Evolutionary conservation across 2,329 filamentous ascomycete genomes (phyloP).

Genomic region (Paraconiothyrium brasiliense): DNA sequence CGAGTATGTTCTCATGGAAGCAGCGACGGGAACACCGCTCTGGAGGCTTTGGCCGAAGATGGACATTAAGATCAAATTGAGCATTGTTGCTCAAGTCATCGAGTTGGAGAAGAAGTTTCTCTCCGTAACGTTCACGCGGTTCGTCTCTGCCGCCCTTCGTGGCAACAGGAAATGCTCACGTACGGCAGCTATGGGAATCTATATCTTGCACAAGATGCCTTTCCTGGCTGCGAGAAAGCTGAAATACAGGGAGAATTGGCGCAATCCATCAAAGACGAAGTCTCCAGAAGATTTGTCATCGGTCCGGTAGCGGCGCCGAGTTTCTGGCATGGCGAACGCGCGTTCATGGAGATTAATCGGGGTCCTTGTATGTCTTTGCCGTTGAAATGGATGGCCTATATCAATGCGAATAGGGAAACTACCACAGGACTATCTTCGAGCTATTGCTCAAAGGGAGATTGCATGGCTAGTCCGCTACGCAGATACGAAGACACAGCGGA

Average conservation of each 20-base stretch:
- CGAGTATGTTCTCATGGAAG: constrained; percentile 42
- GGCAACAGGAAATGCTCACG: not conserved
- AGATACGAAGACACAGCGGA: not conserved
- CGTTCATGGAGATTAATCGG: constrained; percentile 47
- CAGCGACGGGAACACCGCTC: constrained; percentile 43
- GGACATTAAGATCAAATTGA: constrained; percentile 33
- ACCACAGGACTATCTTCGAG: constrained; percentile 40
- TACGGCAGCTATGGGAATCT: constrained; percentile 50
- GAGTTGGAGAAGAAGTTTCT: constrained; percentile 50
- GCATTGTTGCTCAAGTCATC: constrained; percentile 49
- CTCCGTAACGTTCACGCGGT: constrained; percentile 48
- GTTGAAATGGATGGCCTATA: not conserved
- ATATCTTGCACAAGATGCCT: constrained; percentile 47
- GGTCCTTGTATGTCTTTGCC: constrained; percentile 51
- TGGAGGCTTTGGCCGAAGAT: constrained; percentile 41
- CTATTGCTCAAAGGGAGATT: constrained; percentile 39
- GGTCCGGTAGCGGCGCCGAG: constrained; percentile 47
- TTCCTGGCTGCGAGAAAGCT: constrained; percentile 42
- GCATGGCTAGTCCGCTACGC: constrained; percentile 44
- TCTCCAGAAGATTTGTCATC: constrained; percentile 47
- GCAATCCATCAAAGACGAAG: constrained; percentile 40
- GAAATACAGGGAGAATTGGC: constrained; percentile 37
- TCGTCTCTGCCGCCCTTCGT: not conserved
- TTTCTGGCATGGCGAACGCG: constrained; percentile 50
- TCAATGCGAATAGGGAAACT: constrained; percentile 34